Evolutionary conservation across 352 stramenopile species (phyloP), one percentile per base, ranked within the genome.

Genomic region (Globisporangium camurandrum): DNA sequence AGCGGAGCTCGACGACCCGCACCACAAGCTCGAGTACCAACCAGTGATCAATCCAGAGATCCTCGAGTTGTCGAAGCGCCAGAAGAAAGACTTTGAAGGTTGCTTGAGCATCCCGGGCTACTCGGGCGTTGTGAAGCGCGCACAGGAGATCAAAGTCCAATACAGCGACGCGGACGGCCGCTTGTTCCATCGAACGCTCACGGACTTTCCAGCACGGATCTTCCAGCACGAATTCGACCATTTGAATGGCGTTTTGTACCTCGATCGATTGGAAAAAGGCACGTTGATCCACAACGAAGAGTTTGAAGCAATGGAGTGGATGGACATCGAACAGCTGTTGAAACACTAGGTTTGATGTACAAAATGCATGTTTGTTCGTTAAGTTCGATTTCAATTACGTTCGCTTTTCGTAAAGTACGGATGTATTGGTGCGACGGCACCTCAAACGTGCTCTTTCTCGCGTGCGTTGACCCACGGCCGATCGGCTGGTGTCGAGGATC

Each of bases 211-310:
- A n/a, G 82, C 82, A 33, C 82, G 82, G 16, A 69, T 93, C 38
- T 90, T 93, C 53, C 81, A 93, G 62, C 81, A 93, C 52, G 81
- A 93, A 46, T 58, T 88, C 5, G 78, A 93, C 59, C 81, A 93
- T 22, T 57, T 93, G 17, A 71, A 90, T 38, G 81, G 81, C 42
- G 59, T 90, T 22, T 64, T 93, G 46, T 89, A 87, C 57, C 56
- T 89, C 23, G 75, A 93, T 49, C 72, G 73, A n/a, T 51, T 89
- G 37, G 74, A 88, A 19, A 48, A 69, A 12, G 64, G 75, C 46
- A 82, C 67, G 30, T 66, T 93, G 37, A 86, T 93, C 58, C 82
- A 93, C 61, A 86, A 90, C 49, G 76, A 89, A 45, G 82, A 93
- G 61, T 90, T 89, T 28, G 62, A 78, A 31, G 57, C 68, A 22